Conservation (phyloP, 2,329 filamentous ascomycete genomes). For the Huntiella savannae region DNA sequence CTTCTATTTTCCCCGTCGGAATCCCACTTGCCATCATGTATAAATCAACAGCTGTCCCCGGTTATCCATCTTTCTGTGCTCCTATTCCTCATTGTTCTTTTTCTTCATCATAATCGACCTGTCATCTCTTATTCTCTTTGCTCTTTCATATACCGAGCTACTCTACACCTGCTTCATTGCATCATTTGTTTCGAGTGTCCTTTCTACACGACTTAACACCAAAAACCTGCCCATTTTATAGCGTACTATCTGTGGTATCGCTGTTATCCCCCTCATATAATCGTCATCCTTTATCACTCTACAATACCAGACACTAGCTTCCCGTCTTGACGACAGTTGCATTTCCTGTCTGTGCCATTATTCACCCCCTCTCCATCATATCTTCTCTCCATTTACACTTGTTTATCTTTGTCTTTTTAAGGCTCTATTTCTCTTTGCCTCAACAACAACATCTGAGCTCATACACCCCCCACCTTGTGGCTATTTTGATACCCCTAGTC, state of each 20-base stretch:
- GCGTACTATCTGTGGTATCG: too few species aligned
- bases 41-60: constrained; percentile 2
- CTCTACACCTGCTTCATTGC: too few species aligned
- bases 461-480: background rate
- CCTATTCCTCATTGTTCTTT: background rate
- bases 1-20: background rate
- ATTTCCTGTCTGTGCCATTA: background rate
- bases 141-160: background rate
- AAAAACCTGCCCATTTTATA: too few species aligned
- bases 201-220: too few species aligned
- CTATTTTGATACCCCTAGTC: background rate
- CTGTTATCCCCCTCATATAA: too few species aligned
- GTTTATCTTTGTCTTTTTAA: too few species aligned
- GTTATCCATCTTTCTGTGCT: background rate
- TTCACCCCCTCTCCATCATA: too few species aligned
- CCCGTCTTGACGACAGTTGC: background rate
- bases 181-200: too few species aligned
- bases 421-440: too few species aligned
- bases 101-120: background rate
- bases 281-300: too few species aligned
- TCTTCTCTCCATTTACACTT: too few species aligned
- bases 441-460: background rate
- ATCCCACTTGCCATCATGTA: background rate
- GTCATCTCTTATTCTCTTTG: background rate
- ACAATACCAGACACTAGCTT: background rate